Base-by-base conservation (phyloP, 352 stramenopile species). In the Pythium pyrilobum region DNA sequence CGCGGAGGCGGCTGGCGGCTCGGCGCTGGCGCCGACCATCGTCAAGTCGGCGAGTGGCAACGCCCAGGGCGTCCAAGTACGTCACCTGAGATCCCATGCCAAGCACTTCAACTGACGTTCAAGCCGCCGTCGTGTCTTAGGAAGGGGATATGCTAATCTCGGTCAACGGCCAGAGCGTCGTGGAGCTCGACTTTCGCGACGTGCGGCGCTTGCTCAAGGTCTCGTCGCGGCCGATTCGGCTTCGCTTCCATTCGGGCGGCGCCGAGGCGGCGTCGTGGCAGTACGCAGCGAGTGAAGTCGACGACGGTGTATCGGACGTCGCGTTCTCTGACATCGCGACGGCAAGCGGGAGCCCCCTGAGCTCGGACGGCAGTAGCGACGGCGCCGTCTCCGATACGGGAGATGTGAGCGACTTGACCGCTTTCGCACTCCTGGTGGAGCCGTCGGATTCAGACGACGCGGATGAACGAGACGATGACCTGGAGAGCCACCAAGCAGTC, bases 131-230 rank as follows among this genome's bases (percentile, higher is more conserved):
- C 11, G 13, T 37, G 7, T 3, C 32, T 23, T 29, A 90, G 80
- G 76, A 90, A 68, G 80, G 77, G 6, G 80, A 90, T 41, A 66
- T 86, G 24, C 50, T 90, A 27, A 59, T 86, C 33, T 85, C 77
- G 0, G 74, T 90, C 36, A 88, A 90, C 53, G 75, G 72, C 33
- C 74, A 85, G 27, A 85, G 71, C 44, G 81, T 90, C 41, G 59
- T 67, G 11, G 72, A 76, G 21, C 56, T 90, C 47, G 67, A 85
- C 38, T 86, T 90, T 48, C 66, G 63, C 3, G 77, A 90, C 34
- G 80, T 90, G 32, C 62, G 83, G 16, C 67, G 72, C 21, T 68
- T 88, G n/a, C 50, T 90, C 9, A 90, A 87, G 46, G 72, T 81
- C n/a, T 74, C 80, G 9, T 66, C 72, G 7, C 65, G 80, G 15